Conservation (phyloP, 768 basidiomycete species). For the Phlebiopsis flavidoalba region DNA sequence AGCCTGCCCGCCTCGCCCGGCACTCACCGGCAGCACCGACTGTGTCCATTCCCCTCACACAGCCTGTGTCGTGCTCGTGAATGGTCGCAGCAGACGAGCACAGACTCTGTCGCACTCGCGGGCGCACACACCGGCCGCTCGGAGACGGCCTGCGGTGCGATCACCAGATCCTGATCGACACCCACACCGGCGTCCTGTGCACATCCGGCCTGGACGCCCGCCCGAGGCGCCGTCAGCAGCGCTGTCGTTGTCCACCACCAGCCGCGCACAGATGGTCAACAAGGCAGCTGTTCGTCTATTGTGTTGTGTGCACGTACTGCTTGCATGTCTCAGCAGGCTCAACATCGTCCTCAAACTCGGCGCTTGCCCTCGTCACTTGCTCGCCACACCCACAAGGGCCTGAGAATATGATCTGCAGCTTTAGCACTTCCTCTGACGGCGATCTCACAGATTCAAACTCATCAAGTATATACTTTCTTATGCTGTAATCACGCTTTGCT, state of each 20-base stretch:
- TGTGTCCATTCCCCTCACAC: not conserved
- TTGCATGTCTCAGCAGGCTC: not conserved
- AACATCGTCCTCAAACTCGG: not conserved
- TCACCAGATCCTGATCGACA: slow-evolving; percentile 7
- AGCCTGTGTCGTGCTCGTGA: not conserved
- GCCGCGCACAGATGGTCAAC: not conserved
- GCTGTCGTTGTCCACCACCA: no score
- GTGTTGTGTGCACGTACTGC: not conserved
- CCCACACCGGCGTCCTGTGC: not conserved
- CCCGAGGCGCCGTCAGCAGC: not conserved
- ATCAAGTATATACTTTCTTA: not conserved
- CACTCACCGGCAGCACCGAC: not conserved
- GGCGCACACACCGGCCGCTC: not conserved
- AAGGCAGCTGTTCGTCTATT: not conserved
- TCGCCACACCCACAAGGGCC: not conserved
- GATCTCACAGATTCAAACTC: not conserved
- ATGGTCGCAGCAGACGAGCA: not conserved
- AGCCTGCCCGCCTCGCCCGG: not conserved
- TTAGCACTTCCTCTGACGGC: not conserved
- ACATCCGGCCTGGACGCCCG: not conserved
- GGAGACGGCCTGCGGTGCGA: not conserved
- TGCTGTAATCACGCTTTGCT: not conserved
- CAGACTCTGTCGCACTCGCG: not conserved
- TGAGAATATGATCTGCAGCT: slow-evolving; percentile 5
- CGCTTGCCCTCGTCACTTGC: not conserved